These are phyloP conservation scores for Pythium periplocum DNA, from an alignment of 352 stramenopile species.

Conservation along the genomic window DNA sequence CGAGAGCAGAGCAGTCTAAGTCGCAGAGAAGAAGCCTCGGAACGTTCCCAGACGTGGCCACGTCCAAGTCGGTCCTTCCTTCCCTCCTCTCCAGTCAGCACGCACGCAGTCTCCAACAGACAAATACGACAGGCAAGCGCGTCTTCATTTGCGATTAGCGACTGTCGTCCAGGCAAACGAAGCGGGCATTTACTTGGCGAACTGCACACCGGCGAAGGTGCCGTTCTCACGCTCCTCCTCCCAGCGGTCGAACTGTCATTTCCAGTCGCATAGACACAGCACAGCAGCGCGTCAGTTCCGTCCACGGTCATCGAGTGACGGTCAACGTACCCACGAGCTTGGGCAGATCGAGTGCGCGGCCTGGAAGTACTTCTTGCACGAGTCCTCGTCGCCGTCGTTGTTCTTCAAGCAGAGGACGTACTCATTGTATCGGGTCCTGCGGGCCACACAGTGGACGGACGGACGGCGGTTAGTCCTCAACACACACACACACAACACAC, in stretches of 20 bases:
- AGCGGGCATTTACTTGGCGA: conserved; percentile 34
- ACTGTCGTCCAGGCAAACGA: too few species aligned
- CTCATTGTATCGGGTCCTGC: conserved; percentile 95
- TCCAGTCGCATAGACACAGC: background rate
- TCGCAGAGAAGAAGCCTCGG: too few species aligned
- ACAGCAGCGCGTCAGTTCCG: background rate
- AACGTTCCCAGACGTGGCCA: too few species aligned
- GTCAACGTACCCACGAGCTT: conserved; percentile 57
- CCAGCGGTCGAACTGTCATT: conserved; percentile 63
- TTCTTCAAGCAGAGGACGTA: conserved; percentile 96
- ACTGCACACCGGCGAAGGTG: conserved; percentile 79
- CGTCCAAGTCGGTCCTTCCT: too few species aligned
- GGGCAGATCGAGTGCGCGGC: conserved; percentile 73
- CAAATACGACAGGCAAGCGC: too few species aligned
- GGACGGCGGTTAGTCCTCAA: background rate
- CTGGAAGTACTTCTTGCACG: conserved; percentile 80
- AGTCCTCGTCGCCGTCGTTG: conserved; percentile 91
- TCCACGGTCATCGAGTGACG: background rate
- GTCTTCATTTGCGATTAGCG: too few species aligned
- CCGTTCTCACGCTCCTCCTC: conserved; percentile 79
- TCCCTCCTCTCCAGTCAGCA: too few species aligned
- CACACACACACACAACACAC: background rate
- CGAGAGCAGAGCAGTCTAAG: too few species aligned
- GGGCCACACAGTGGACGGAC: background rate
- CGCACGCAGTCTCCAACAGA: too few species aligned